phyloP scores from a whole-genome alignment of 768 basidiomycete species.

The Russula ochroleuca region DNA sequence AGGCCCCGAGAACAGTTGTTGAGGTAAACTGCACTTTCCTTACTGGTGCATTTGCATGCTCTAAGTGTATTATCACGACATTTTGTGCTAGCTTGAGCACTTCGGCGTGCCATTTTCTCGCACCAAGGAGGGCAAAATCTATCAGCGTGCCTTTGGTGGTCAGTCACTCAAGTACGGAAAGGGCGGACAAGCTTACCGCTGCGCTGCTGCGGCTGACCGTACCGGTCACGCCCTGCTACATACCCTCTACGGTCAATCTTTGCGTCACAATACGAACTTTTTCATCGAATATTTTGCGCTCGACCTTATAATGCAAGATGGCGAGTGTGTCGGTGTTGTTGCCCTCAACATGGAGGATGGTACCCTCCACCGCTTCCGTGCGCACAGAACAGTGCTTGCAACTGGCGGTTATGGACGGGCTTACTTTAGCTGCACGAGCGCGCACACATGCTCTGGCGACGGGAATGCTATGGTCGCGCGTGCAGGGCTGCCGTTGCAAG shows the following conservation, averaged over 20 bases:
- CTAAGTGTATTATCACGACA: constrained; percentile 2
- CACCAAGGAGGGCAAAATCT: constrained; percentile 98
- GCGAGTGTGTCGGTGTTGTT: constrained; percentile 98
- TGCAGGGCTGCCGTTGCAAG: constrained; percentile 94
- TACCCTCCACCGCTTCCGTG: constrained; percentile 95
- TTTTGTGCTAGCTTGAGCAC: constrained; percentile 78
- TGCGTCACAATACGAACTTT: constrained; percentile 98
- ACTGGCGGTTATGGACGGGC: constrained; percentile 98
- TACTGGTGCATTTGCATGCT: neutral
- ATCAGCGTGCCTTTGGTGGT: constrained; percentile 98
- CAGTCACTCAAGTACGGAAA: constrained; percentile 96
- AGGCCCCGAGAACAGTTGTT: constrained; percentile 90
- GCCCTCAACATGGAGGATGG: constrained; percentile 99
- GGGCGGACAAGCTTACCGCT: constrained; percentile 98
- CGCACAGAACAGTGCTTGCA: constrained; percentile 97
- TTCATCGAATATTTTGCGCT: constrained; percentile 99
- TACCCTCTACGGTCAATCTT: constrained; percentile 98
- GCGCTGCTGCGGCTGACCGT: constrained; percentile 97
- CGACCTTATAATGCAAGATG: constrained; percentile 97
- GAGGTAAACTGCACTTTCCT: constrained; percentile 51
- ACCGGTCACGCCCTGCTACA: constrained; percentile 98
- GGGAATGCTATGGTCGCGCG: constrained; percentile 98
- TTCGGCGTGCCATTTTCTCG: constrained; percentile 98
- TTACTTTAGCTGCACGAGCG: constrained; percentile 98
- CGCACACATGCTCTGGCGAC: constrained; percentile 98